Percentiles rank a stretch among this genome's conserved stretches.
phyloP scores from a whole-genome alignment of 1,284 basidiomycete genomes.

The Ceratobasidium sp. region DNA sequence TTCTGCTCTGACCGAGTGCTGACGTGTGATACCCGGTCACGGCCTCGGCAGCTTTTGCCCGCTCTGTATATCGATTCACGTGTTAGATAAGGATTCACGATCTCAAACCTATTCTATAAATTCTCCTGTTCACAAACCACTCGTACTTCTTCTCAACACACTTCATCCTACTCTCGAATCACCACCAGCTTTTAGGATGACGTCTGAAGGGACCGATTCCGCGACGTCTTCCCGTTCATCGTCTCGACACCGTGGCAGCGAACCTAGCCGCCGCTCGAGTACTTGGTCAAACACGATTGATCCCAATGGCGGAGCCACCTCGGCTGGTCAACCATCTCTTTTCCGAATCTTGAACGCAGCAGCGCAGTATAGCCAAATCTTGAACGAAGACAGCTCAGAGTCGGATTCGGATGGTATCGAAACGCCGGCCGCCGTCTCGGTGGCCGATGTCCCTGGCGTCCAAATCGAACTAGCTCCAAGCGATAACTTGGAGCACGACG shows the following conservation, averaged over 20 bases:
- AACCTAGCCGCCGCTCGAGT: slow-evolving; percentile 29
- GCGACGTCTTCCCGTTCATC: slow-evolving; percentile 14
- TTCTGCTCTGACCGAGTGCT: not conserved
- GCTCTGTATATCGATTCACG: slow-evolving; percentile 10
- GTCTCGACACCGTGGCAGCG: not conserved
- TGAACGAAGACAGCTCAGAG: slow-evolving; percentile 15
- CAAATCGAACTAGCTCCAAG: not conserved
- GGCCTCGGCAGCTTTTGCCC: not conserved
- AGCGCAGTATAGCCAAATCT: slow-evolving; percentile 21
- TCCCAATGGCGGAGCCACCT: slow-evolving; percentile 22
- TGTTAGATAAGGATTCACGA: slow-evolving; percentile 4
- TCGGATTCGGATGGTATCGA: slow-evolving; percentile 6
- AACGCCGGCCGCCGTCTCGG: slow-evolving; percentile 28
- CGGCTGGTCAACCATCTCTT: slow-evolving; percentile 26
- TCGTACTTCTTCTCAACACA: not conserved
- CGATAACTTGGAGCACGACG: not conserved
- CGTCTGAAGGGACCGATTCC: not conserved
- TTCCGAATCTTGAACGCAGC: slow-evolving; percentile 27
- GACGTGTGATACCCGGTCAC: not conserved
- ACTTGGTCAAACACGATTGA: slow-evolving; percentile 26
- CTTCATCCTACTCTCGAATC: not conserved
- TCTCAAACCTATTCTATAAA: slow-evolving; percentile 5
- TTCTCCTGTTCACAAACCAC: too few relatives aligned
- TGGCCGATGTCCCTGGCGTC: too few relatives aligned
- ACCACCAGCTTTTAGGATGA: not conserved